Conservation (phyloP, 352 stramenopile genomes). For the Blastocystis sp. region DNA sequence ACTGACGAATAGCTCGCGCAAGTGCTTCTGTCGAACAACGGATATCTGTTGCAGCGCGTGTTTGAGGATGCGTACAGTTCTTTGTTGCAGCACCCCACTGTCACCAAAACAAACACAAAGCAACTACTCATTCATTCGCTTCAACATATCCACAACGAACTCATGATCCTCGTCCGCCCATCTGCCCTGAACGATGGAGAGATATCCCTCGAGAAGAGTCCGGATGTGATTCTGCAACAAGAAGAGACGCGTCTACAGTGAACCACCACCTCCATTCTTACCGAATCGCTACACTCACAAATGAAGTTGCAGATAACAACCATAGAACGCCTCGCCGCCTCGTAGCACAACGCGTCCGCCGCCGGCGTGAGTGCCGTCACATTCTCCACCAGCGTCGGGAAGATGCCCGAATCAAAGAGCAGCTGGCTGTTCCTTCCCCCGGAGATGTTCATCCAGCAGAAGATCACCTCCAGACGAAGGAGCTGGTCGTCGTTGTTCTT, state of each 20-base stretch:
- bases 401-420: constrained; percentile 36
- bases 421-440: constrained; percentile 34
- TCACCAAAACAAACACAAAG: background rate
- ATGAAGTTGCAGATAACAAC: constrained; percentile 71
- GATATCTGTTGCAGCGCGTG: background rate
- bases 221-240: constrained; percentile 26
- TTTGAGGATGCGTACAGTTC: background rate
- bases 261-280: background rate
- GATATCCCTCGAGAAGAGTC: constrained; percentile 29
- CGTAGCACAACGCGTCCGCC: background rate
- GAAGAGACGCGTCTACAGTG: constrained; percentile 8
- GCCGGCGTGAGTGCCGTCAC: background rate
- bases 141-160: constrained; percentile 44
- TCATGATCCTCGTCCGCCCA: constrained; percentile 47
- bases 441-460: constrained; percentile 66
- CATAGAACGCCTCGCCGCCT: constrained; percentile 62
- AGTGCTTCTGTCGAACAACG: background rate
- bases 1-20: background rate
- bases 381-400: constrained; percentile 24
- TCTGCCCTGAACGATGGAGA: constrained; percentile 25
- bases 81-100: too few species aligned
- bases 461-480: constrained; percentile 39
- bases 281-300: constrained; percentile 43
- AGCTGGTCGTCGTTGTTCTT: constrained; percentile 28
- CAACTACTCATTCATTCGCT: constrained; percentile 30